These are phyloP conservation scores for Millerozyma acaciae DNA, from an alignment of 805 yeast species.

Conservation along the genomic window DNA sequence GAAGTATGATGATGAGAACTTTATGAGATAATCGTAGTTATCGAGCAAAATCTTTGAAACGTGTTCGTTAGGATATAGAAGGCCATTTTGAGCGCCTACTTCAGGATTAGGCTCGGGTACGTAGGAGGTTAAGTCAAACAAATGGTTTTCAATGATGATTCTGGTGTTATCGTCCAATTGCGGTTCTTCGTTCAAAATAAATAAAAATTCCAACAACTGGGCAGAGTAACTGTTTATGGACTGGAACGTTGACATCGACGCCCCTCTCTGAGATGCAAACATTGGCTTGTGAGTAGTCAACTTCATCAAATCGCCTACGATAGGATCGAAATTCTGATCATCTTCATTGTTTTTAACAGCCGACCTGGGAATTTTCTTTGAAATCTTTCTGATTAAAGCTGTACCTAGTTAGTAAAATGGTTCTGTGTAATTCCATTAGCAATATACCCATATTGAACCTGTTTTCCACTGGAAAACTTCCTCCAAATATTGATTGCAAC, in stretches of 20 bases:
- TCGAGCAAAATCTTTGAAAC: slow-evolving; percentile 37
- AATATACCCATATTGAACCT: too few relatives aligned
- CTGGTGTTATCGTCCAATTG: slow-evolving; percentile 27
- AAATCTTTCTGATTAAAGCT: slow-evolving; percentile 14
- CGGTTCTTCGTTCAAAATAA: slow-evolving; percentile 23
- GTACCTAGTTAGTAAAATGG: slow-evolving; percentile 9
- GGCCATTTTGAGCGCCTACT: slow-evolving; percentile 2
- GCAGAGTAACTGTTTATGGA: slow-evolving; percentile 30
- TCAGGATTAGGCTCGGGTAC: slow-evolving; percentile 19
- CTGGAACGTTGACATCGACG: slow-evolving; percentile 5
- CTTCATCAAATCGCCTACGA: slow-evolving; percentile 28
- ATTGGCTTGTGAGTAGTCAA: slow-evolving; percentile 22
- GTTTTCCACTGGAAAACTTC: too few relatives aligned
- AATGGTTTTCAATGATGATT: slow-evolving; percentile 23
- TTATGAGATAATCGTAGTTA: slow-evolving; percentile 27
- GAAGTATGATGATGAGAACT: slow-evolving; percentile 31
- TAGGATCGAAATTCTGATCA: slow-evolving; percentile 25
- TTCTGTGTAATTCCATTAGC: not conserved
- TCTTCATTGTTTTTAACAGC: slow-evolving; percentile 4
- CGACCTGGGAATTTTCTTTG: slow-evolving; percentile 13
- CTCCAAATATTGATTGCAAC: too few relatives aligned
- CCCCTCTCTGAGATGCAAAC: slow-evolving; percentile 4
- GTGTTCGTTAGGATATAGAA: slow-evolving; percentile 31
- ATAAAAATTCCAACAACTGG: slow-evolving; percentile 26
- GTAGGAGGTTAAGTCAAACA: slow-evolving; percentile 22